phyloP scores from a whole-genome alignment of 2,329 filamentous ascomycete species.

The Botrytis cinerea region DNA sequence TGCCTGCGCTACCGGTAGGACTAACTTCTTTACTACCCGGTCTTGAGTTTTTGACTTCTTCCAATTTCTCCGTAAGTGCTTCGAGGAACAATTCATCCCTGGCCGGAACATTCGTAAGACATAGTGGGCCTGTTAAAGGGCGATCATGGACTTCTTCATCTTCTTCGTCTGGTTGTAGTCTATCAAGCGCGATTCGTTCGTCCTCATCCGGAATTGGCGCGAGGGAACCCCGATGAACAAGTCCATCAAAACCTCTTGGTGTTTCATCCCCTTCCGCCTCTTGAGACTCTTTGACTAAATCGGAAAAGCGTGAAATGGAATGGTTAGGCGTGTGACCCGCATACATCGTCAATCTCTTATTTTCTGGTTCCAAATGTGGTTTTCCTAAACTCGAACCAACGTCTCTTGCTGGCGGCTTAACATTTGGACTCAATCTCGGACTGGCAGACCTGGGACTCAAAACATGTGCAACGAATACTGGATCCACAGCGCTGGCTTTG shows the following conservation, averaged over 20 bases:
- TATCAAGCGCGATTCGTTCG: slow-evolving; percentile 11
- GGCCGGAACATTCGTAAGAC: slow-evolving; percentile 32
- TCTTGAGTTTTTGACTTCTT: slow-evolving; percentile 31
- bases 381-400: slow-evolving; percentile 25
- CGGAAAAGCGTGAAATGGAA: slow-evolving; percentile 53
- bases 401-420: slow-evolving; percentile 28
- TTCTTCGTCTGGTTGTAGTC: slow-evolving; percentile 12
- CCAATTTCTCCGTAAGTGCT: slow-evolving; percentile 34
- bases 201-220: slow-evolving; percentile 10
- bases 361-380: slow-evolving; percentile 43
- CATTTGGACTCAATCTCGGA: slow-evolving; percentile 36
- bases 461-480: slow-evolving; percentile 39
- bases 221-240: neutral
- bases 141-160: slow-evolving; percentile 30
- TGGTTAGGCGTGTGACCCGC: slow-evolving; percentile 65
- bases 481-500: slow-evolving; percentile 53
- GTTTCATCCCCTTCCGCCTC: slow-evolving; percentile 35
- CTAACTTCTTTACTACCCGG: slow-evolving; percentile 20
- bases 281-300: slow-evolving; percentile 42
- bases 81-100: slow-evolving; percentile 36
- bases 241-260: slow-evolving; percentile 30
- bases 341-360: slow-evolving; percentile 58
- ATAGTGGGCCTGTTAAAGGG: slow-evolving; percentile 35
- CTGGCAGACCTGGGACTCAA: slow-evolving; percentile 35
- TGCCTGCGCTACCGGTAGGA: slow-evolving; percentile 9